phyloP scores from a whole-genome alignment of 192 early-diverging fungal species.

The Chytriomyces sp. region DNA sequence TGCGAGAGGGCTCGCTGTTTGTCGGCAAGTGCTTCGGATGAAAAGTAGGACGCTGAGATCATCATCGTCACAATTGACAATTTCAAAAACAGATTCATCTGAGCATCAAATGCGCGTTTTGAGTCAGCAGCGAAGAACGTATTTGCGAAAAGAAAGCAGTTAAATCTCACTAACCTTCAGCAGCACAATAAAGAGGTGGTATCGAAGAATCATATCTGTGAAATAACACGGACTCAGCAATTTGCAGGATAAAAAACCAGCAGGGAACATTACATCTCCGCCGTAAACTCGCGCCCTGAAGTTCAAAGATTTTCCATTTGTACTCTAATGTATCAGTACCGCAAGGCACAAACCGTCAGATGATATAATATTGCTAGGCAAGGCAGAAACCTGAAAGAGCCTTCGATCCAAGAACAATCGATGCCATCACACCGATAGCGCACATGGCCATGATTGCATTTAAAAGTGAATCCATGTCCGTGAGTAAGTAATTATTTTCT shows the following conservation, averaged over 20 bases:
- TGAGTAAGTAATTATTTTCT: not conserved
- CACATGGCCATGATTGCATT: not conserved
- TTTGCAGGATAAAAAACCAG: not conserved
- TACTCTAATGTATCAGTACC: not conserved
- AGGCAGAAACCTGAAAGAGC: constrained; percentile 8
- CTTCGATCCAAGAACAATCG: not conserved
- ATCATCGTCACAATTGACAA: constrained; percentile 13
- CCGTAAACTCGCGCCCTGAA: constrained; percentile 47
- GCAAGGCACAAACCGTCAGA: too few species aligned
- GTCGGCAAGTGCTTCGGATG: constrained; percentile 7
- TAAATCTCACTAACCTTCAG: constrained; percentile 45
- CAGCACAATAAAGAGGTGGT: constrained; percentile 51
- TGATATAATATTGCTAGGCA: too few species aligned
- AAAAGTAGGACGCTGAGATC: constrained; percentile 22
- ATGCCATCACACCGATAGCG: not conserved
- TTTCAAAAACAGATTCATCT: constrained; percentile 22
- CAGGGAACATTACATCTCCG: constrained; percentile 31
- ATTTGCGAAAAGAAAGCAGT: constrained; percentile 43
- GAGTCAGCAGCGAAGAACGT: not conserved
- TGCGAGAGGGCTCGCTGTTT: not conserved
- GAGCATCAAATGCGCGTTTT: constrained; percentile 4
- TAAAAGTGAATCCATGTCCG: not conserved
- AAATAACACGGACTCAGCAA: not conserved
- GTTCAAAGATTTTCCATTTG: constrained; percentile 47
- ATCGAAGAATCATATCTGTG: constrained; percentile 38